Percentiles rank a stretch among this genome's conserved stretches.
Evolutionary conservation across 768 basidiomycete species (phyloP).

Genomic region (Amanita fuliginea): DNA sequence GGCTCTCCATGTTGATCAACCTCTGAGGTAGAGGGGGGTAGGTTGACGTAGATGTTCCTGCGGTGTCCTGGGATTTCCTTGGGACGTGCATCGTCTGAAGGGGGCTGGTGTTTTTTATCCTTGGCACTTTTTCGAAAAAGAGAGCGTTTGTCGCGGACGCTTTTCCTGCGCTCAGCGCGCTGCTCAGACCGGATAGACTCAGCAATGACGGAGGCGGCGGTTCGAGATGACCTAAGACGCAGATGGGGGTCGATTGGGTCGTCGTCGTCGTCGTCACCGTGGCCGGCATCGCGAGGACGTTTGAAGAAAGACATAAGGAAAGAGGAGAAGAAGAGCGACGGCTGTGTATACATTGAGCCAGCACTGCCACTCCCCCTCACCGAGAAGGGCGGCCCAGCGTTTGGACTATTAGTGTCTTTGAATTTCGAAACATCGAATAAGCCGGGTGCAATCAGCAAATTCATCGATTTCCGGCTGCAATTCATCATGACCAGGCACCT

Average conservation of each 20-base stretch:
- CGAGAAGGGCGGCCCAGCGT: too few species aligned
- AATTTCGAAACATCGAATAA: too few species aligned
- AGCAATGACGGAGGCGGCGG: conserved; percentile 83
- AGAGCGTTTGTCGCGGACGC: conserved; percentile 35
- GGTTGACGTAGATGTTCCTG: conserved; percentile 76
- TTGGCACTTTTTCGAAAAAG: conserved; percentile 42
- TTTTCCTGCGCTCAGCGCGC: conserved; percentile 48
- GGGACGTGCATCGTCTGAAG: conserved; percentile 13
- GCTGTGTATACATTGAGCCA: neutral
- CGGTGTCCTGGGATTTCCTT: conserved; percentile 39
- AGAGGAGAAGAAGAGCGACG: neutral
- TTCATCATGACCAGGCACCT: too few species aligned
- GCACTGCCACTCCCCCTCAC: neutral
- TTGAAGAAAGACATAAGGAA: conserved; percentile 25
- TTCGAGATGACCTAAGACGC: conserved; percentile 84
- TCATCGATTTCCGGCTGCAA: too few species aligned
- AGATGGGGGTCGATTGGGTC: conserved; percentile 73
- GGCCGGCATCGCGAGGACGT: conserved; percentile 33
- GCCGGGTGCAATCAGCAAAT: too few species aligned
- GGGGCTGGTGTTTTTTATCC: conserved; percentile 34
- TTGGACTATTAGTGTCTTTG: neutral
- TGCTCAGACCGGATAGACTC: conserved; percentile 77
- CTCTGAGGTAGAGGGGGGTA: conserved; percentile 52
- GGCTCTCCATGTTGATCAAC: conserved; percentile 69
- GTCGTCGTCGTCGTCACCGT: conserved; percentile 57